Base-by-base conservation (phyloP, 140 eudicot species). In the Erigeron philadelphicus region DNA sequence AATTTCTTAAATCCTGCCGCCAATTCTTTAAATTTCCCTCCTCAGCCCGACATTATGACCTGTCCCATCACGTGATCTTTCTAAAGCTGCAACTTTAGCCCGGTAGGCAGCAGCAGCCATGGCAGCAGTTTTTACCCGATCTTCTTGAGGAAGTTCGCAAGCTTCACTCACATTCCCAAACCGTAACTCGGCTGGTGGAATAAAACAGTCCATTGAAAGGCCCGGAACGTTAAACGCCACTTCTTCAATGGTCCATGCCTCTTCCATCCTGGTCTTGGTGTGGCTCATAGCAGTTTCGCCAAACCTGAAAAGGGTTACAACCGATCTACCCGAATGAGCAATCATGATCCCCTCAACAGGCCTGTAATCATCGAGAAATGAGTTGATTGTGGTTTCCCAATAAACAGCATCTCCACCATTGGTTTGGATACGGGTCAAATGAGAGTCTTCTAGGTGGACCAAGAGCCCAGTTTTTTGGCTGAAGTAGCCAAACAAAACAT, bases 221-320 rank as follows among this genome's bases (percentile, higher is more conserved):
- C 97, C 97, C 0, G 94, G 97, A 50, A 90, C 90, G 25, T 90
- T 90, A 62, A 90, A 90, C 1, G 97, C 96, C 12, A 88, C 96
- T 75, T 90, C 97, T 80, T 90, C 96, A 44, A 88, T 90, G 13
- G 87, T 85, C 95, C 97, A 90, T 7, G 82, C 86, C 75, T 90
- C 97, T 73, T 90, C 95, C 97, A 90, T 87, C 45, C 97, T 58
- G 8, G 97, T 90, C 81, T 87, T 90, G 23, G 95, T 90, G 81
- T 90, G 96, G 78, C 97, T 90, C 97, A 88, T 82, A 0, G 96
- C 96, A 0, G 94, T 88, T 72, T 90, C 97, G 6, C 97, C 97
- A n/a, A 90, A 90, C 72, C 88, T 81, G 75, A 90, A 90, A 58
- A 90, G 97, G 77, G 97, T 90, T 6, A 88, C 97, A 52, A 88